Base-by-base conservation (phyloP, 345 rosid genomes). In the Arabidopsis arenosa region DNA sequence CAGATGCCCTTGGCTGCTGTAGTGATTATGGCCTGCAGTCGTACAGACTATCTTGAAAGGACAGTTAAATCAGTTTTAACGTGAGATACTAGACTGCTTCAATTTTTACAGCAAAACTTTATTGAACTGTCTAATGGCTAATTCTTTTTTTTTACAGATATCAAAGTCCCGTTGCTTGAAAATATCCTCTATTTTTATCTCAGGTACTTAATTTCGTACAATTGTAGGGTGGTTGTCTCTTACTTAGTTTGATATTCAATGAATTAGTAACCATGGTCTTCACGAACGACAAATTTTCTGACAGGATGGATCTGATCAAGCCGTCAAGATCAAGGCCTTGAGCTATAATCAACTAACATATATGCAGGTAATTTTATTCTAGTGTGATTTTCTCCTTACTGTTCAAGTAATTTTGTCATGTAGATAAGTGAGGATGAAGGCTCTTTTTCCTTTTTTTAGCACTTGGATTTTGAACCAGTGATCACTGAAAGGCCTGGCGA, bases 11-110 rank as follows among this genome's bases (percentile, higher is more conserved):
- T 92, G 51, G 98, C 99, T 47, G 99, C 99, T 48, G 89, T 95
- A 68, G 98, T 95, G 66, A 84, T 92, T 79, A 95, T 95, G 99
- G 99, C 99, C 3, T 95, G 99, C 89, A 95, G 88, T 74, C 97
- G 97, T 54, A 94, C 98, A 52, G 98, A 95, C 85, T 95, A 95
- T 87, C 82, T 95, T 63, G 93, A 90, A 75, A 83, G 96, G 85
- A 95, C 99, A 44, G 63, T 95, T 49, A 68, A 82, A 11, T 95
- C 99, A 60, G 80, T 93, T 61, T 80, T 92, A 45, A 95, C 83
- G 99, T 95, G 75, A 63, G 82, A 61, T 18, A 28, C 75, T 32
- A 21, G 23, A 66, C 57, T 65, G n/a, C 4, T 66, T 72, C 37
- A 13, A 9, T 23, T 15, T 28, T 35, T n/a, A 2, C 18, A 44